A percentile compares a stretch with the other conserved stretches of the same genome.
phyloP scores from a whole-genome alignment of 116 monocot genomes.

The Zostera marina region DNA sequence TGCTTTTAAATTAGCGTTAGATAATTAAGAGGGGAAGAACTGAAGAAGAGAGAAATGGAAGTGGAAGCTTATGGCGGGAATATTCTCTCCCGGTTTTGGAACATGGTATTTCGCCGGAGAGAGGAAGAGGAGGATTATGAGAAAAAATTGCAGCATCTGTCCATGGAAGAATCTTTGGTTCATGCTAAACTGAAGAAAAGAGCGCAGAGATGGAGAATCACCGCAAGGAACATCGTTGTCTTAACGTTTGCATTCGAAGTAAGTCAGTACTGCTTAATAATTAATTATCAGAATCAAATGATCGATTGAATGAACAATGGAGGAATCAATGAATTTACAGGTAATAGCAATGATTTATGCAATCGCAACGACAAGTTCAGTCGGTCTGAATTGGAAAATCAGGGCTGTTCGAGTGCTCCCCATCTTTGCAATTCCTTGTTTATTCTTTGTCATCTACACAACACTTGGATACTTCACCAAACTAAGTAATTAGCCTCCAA shows the following conservation, averaged over 20 bases:
- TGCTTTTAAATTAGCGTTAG: no score
- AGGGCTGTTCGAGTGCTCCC: slow-evolving; percentile 39
- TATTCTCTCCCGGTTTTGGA: slow-evolving; percentile 41
- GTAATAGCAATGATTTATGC: slow-evolving; percentile 49
- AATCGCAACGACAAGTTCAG: slow-evolving; percentile 29
- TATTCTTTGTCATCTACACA: slow-evolving; percentile 35
- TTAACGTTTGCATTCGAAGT: slow-evolving; percentile 38
- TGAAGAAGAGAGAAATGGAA: no score
- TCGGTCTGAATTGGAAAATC: slow-evolving; percentile 37
- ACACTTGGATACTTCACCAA: slow-evolving; percentile 33
- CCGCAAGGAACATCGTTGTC: slow-evolving; percentile 40
- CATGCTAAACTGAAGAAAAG: slow-evolving; percentile 53
- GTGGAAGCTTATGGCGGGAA: slow-evolving; percentile 1
- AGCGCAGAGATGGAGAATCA: slow-evolving; percentile 29
- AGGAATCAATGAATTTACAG: slow-evolving; percentile 9
- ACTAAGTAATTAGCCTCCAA: slow-evolving; percentile 46
- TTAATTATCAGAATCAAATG: no score
- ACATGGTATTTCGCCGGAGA: slow-evolving; percentile 39
- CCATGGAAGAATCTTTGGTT: slow-evolving; percentile 69
- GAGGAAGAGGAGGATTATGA: slow-evolving; percentile 61
- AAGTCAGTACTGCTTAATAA: slow-evolving; percentile 1
- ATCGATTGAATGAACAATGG: no score
- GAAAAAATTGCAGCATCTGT: slow-evolving; percentile 57
- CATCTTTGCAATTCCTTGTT: slow-evolving; percentile 36
- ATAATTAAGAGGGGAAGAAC: no score